Base-by-base conservation (phyloP, 768 basidiomycete species). In the Chalciporus pseudorubinellus region DNA sequence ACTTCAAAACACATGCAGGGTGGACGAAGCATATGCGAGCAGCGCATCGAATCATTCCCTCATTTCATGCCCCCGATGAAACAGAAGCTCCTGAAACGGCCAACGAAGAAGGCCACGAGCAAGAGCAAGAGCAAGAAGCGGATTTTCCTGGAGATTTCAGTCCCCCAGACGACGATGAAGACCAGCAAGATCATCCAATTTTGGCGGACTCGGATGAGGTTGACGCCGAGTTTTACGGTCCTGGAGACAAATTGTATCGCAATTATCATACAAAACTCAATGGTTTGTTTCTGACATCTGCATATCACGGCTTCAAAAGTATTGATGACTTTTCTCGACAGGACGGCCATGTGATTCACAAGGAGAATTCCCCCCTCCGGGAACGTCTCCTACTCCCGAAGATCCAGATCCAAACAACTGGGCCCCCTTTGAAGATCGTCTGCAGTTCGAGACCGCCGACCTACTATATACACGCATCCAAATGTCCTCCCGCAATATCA, bases 401-500 rank as follows among this genome's bases (percentile, higher is more conserved):
- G 29, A 38, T 2, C 12, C 13, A 16, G 21, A 44, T 20, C 19
- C 21, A 6, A 33, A 42, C 3, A 49, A 57, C 24, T 64, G 52
- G 54, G 9, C 24, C 5, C 61, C 61, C n/a, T n/a, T n/a, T n/a
- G n/a, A n/a, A n/a, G n/a, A n/a, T n/a, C n/a, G n/a, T n/a, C n/a
- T n/a, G n/a, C n/a, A n/a, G n/a, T n/a, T n/a, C n/a, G n/a, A n/a
- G n/a, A n/a, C n/a, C n/a, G n/a, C n/a, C n/a, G n/a, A 59, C 6
- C 59, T 66, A 18, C 51, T 66, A 9, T 68, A 42, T 33, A 34
- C 41, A 21, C 39, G 39, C 6, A 52, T 40, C 14, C 59, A 68
- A 36, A 61, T 63, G 57, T 58, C 63, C 16, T 57, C 52, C 51
- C n/a, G n/a, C n/a, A n/a, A n/a, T n/a, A n/a, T n/a, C n/a, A n/a